Base-by-base conservation (phyloP, 2,329 filamentous ascomycete species). In the Polychaeton citri region DNA sequence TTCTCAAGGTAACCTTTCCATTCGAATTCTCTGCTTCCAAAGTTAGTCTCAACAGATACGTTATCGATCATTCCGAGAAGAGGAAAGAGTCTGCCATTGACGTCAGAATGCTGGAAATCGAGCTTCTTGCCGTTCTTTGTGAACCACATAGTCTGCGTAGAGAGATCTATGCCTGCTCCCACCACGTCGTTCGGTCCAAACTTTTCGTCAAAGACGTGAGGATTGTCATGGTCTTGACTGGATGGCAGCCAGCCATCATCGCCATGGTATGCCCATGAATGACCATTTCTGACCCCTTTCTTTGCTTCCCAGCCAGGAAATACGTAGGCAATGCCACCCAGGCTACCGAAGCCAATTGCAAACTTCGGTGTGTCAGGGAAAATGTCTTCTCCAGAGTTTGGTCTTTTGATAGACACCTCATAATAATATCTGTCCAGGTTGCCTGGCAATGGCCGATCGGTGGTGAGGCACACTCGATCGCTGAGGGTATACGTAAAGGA, bases 361-460 rank as follows among this genome's bases (percentile, higher is more conserved):
- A 40, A 21, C 13, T 17, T n/a, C 3, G 38, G 38, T 6, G 41
- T 40, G n/a, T n/a, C n/a, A n/a, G n/a, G n/a, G n/a, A n/a, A n/a
- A n/a, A n/a, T n/a, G n/a, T n/a, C n/a, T n/a, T n/a, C n/a, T n/a
- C n/a, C n/a, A n/a, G n/a, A n/a, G n/a, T n/a, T n/a, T n/a, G n/a
- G n/a, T n/a, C n/a, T n/a, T n/a, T n/a, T n/a, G n/a, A n/a, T n/a
- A n/a, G n/a, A n/a, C 1, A 43, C 32, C 32, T 43, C 43, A 31
- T 36, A 45, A 33, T 45, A 42, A 24, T 33, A 45, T 8, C 24
- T 19, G 6, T 43, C 36, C 2, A 39, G 33, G 3, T 36, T 35
- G 15, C 36, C 33, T 12, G 38, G 43, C 3, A 45, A 31, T 7
- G 43, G 41, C 21, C 33, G 39, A 28, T 45, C 35, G 2, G 41